Percentiles rank a stretch among this genome's conserved stretches.
Evolutionary conservation across 306 rosid species (phyloP).

Genomic region (Sicyos edulis): DNA sequence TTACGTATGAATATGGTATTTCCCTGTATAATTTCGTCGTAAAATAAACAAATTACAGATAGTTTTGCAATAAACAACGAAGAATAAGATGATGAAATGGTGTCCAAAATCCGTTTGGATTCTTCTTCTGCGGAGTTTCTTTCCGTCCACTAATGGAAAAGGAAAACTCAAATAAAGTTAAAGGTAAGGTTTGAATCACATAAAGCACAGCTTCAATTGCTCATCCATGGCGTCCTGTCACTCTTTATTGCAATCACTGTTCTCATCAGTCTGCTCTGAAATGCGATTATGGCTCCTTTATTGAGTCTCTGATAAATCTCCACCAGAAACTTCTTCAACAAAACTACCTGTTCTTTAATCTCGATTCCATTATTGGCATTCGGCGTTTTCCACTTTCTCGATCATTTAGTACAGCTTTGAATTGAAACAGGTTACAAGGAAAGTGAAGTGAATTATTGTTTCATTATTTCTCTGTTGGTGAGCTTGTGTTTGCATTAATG

Average conservation of each 20-base stretch:
- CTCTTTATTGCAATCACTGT: not conserved
- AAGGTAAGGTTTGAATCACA: not conserved
- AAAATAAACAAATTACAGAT: not conserved
- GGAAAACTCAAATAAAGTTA: conserved; percentile 4
- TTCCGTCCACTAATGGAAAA: not conserved
- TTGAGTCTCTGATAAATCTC: not conserved
- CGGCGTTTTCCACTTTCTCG: conserved; percentile 5
- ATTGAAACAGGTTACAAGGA: not conserved
- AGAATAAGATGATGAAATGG: not conserved
- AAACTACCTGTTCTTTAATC: conserved; percentile 14
- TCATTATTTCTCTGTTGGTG: conserved; percentile 13
- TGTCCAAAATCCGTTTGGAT: conserved; percentile 13
- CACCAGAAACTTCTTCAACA: not conserved
- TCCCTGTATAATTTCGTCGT: too few relatives aligned
- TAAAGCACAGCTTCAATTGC: not conserved
- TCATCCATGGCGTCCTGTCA: not conserved
- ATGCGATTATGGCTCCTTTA: not conserved
- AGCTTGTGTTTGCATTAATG: conserved; percentile 27
- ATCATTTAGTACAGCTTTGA: conserved; percentile 2
- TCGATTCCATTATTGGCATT: not conserved
- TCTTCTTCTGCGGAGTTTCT: not conserved
- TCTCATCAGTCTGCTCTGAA: not conserved
- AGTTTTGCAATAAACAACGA: not conserved
- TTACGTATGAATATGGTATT: too few relatives aligned
- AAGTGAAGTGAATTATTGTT: conserved; percentile 1